These are phyloP conservation scores for Tuber umbilicatum DNA, from an alignment of 495 filamentous ascomycete species.

Conservation along the genomic window DNA sequence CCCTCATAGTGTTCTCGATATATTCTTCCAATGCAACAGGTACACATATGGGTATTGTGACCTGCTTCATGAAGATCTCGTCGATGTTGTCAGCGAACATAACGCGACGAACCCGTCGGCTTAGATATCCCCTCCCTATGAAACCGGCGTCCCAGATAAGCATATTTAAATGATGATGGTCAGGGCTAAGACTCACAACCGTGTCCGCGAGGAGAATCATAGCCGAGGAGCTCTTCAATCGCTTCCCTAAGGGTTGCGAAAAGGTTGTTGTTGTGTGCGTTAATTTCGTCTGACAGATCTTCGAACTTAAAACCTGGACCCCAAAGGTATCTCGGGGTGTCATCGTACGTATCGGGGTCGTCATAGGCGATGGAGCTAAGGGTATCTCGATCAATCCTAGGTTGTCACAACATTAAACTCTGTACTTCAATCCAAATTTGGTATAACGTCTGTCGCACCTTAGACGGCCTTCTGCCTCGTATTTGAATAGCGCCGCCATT, in stretches of 20 bases:
- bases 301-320: constrained; percentile 16
- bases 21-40: constrained; percentile 35
- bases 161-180: neutral
- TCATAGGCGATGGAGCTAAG: neutral
- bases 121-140: constrained; percentile 31
- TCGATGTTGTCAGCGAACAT: constrained; percentile 30
- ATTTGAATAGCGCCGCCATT: constrained; percentile 41
- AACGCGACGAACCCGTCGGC: constrained; percentile 36
- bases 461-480: constrained; percentile 24
- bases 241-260: constrained; percentile 24
- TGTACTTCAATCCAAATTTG: neutral
- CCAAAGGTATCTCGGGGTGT: constrained; percentile 42
- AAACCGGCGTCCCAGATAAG: neutral
- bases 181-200: constrained; percentile 8
- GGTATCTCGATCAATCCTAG: neutral
- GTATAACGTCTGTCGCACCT: neutral
- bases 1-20: constrained; percentile 9
- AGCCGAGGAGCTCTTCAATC: constrained; percentile 26
- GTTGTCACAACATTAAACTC: neutral
- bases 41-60: constrained; percentile 41
- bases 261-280: constrained; percentile 21
- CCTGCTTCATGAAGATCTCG: constrained; percentile 34
- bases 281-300: constrained; percentile 7
- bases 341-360: constrained; percentile 36
- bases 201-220: neutral